Conservation (phyloP, 1,139 yeast genomes). For the Saccharomyces hybrid region DNA sequence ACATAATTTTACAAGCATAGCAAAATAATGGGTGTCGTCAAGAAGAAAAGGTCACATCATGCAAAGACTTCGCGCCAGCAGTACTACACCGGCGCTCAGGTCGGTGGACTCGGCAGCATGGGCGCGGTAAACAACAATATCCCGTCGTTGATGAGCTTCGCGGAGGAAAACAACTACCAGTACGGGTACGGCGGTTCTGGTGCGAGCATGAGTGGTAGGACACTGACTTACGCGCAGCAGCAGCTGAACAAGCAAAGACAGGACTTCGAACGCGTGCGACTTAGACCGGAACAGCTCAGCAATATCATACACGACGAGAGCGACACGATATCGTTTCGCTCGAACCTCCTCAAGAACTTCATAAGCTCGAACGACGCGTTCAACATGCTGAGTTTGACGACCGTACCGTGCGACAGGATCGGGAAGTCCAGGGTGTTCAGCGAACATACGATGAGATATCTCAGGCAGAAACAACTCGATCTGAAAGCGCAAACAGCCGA, state of each 20-base stretch:
- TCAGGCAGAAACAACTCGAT: constrained; percentile 9
- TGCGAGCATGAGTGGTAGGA: background rate
- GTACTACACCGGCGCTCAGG: constrained; percentile 8
- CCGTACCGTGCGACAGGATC: constrained; percentile 20
- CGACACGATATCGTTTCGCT: constrained; percentile 29
- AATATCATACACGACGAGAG: constrained; percentile 26
- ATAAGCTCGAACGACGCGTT: constrained; percentile 18
- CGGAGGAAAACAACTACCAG: background rate
- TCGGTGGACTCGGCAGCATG: constrained; percentile 9
- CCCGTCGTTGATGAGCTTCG: background rate
- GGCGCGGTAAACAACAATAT: constrained; percentile 9
- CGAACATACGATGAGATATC: constrained; percentile 7
- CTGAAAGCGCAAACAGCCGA: constrained; percentile 7
- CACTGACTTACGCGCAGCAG: background rate
- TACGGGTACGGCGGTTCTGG: background rate
- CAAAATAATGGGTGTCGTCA: constrained; percentile 16
- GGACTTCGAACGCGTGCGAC: background rate
- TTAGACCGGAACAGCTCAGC: background rate
- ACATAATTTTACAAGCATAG: background rate
- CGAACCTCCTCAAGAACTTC: constrained; percentile 23
- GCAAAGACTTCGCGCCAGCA: constrained; percentile 13
- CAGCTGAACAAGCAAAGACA: background rate
- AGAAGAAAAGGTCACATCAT: constrained; percentile 15
- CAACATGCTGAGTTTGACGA: constrained; percentile 21
- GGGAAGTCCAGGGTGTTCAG: constrained; percentile 18